Evolutionary conservation across 179 eudicot species (phyloP).

Genomic region (Silene coronaria): DNA sequence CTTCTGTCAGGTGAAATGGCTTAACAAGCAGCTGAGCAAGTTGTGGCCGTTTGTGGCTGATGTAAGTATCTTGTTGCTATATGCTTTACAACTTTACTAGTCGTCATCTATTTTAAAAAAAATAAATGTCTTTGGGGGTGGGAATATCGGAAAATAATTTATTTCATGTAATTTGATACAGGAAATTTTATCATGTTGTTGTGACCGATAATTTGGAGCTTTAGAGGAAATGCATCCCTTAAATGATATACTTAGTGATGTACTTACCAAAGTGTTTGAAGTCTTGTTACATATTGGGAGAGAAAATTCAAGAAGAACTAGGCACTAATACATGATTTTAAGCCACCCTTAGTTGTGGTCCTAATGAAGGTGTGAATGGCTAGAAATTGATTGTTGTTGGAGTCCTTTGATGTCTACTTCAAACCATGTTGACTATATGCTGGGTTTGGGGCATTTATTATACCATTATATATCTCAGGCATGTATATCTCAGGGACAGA

Average conservation of each 20-base stretch:
- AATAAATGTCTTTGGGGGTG: not conserved
- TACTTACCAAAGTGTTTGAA: not conserved
- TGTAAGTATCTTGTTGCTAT: constrained; percentile 43
- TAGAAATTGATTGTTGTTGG: too few relatives aligned
- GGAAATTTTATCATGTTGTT: not conserved
- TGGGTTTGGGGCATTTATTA: not conserved
- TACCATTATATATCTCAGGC: not conserved
- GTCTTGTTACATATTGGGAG: not conserved
- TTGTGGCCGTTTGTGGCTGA: constrained; percentile 91
- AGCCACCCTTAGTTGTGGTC: too few relatives aligned
- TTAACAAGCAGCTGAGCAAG: constrained; percentile 71
- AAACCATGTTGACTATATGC: too few relatives aligned
- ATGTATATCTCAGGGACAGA: not conserved
- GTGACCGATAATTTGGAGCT: too few relatives aligned
- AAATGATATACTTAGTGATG: too few relatives aligned
- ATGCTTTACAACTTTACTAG: not conserved
- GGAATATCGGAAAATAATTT: not conserved
- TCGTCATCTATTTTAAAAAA: not conserved
- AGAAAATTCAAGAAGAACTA: too few relatives aligned
- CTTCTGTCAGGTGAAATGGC: constrained; percentile 75
- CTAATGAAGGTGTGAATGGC: too few relatives aligned
- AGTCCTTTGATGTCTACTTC: too few relatives aligned
- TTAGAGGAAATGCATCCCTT: too few relatives aligned
- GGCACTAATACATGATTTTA: too few relatives aligned
- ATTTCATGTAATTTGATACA: not conserved